Conservation (phyloP, 257 asterid species). For the Nemophila menziesii region DNA sequence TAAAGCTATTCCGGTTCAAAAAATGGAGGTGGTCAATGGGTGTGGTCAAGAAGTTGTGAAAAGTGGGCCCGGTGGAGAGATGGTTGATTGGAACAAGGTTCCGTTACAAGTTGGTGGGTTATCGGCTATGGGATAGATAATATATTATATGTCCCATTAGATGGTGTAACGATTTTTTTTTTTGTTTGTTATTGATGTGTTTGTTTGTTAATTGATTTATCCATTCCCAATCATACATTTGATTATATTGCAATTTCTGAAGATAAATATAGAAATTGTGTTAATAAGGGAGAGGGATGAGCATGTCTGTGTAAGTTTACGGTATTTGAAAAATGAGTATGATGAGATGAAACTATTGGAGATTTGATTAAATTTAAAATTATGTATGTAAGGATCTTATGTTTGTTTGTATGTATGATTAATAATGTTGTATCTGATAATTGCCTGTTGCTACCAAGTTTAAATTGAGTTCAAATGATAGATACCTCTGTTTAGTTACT, state of each 20-base stretch:
- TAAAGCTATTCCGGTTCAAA: conserved; percentile 31
- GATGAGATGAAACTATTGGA: not conserved
- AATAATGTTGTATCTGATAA: no score
- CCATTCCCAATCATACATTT: not conserved
- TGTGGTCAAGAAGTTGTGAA: conserved; percentile 12
- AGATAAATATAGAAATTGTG: not conserved
- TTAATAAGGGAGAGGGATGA: conserved; percentile 4
- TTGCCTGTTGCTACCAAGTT: no score
- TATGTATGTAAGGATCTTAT: no score
- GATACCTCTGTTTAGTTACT: no score
- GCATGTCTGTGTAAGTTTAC: conserved; percentile 1
- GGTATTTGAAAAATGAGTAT: not conserved
- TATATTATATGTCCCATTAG: conserved; percentile 9
- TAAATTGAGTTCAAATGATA: no score
- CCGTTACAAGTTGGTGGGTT: conserved; percentile 16
- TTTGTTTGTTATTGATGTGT: no score
- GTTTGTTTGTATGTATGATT: no score
- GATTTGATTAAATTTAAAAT: conserved; percentile 1
- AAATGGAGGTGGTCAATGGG: conserved; percentile 12
- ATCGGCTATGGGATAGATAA: conserved; percentile 14
- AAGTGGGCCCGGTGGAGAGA: conserved; percentile 22
- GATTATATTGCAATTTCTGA: not conserved
- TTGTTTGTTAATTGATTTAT: conserved; percentile 2
- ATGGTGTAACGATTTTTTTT: not conserved
- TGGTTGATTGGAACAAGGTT: conserved; percentile 23